A percentile compares a stretch with the other conserved stretches of the same genome.
Conservation (phyloP, 2,329 filamentous ascomycete species). For the Chalaropsis thielavioides region DNA sequence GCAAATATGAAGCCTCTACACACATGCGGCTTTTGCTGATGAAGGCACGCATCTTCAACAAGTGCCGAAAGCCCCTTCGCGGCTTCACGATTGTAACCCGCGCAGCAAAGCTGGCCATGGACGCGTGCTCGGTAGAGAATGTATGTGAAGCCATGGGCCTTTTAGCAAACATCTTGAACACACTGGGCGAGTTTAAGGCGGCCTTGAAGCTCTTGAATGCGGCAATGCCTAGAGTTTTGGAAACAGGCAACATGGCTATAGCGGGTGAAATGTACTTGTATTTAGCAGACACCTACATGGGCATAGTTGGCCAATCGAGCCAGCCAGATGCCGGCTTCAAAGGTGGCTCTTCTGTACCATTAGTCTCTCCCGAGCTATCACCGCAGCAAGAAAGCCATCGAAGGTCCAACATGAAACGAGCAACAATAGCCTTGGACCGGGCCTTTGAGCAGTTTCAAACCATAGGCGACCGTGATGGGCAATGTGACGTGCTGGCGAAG, state of each 20-base stretch:
- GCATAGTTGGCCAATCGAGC: constrained; percentile 45
- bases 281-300: constrained; percentile 66
- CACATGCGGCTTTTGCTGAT: constrained; percentile 56
- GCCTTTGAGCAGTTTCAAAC: constrained; percentile 50
- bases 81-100: constrained; percentile 65
- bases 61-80: constrained; percentile 53
- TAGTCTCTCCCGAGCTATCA: constrained; percentile 25
- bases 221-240: constrained; percentile 61
- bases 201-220: constrained; percentile 50
- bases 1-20: constrained; percentile 39
- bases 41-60: constrained; percentile 57
- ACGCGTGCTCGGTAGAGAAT: constrained; percentile 50
- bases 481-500: constrained; percentile 69
- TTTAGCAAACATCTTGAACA: constrained; percentile 53
- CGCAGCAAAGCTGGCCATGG: constrained; percentile 59
- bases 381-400: background rate
- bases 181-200: constrained; percentile 54
- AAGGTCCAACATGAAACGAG: constrained; percentile 23
- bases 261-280: constrained; percentile 53
- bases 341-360: background rate
- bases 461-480: constrained; percentile 49
- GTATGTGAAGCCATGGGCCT: constrained; percentile 60
- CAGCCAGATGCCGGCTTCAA: background rate
- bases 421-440: constrained; percentile 28
- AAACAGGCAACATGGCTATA: constrained; percentile 49